phyloP scores from a whole-genome alignment of 345 rosid species.

The Brassica incana region DNA sequence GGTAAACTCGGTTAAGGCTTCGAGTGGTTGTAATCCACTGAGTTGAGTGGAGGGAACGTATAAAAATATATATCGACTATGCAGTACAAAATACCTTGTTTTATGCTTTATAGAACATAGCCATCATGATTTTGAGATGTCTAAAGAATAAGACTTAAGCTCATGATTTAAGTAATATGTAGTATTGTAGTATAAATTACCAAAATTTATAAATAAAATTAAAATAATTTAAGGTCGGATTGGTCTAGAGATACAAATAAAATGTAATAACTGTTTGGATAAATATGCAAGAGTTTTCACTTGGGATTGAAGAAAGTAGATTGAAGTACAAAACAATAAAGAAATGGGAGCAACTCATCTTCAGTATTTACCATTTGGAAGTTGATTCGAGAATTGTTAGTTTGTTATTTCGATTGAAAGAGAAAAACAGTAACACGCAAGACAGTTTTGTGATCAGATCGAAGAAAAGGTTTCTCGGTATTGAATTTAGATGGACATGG shows the following conservation, averaged over 20 bases:
- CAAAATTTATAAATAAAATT: background rate
- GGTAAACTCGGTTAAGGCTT: background rate
- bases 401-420: background rate
- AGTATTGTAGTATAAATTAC: background rate
- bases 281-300: background rate
- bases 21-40: background rate
- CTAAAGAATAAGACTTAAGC: background rate
- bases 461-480: background rate
- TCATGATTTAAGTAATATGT: background rate
- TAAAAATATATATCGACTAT: background rate
- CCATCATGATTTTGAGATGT: background rate
- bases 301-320: background rate
- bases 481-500: background rate
- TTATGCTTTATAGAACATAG: background rate
- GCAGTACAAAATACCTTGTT: background rate
- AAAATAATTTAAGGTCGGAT: background rate
- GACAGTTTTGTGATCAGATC: background rate
- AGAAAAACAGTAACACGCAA: background rate
- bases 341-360: background rate
- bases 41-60: background rate
- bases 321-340: background rate
- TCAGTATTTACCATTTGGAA: background rate
- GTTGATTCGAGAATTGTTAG: background rate
- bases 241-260: background rate
- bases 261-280: background rate